These are phyloP conservation scores for Alternaria sp. DNA, from an alignment of 2,329 filamentous ascomycete genomes.

Conservation along the genomic window DNA sequence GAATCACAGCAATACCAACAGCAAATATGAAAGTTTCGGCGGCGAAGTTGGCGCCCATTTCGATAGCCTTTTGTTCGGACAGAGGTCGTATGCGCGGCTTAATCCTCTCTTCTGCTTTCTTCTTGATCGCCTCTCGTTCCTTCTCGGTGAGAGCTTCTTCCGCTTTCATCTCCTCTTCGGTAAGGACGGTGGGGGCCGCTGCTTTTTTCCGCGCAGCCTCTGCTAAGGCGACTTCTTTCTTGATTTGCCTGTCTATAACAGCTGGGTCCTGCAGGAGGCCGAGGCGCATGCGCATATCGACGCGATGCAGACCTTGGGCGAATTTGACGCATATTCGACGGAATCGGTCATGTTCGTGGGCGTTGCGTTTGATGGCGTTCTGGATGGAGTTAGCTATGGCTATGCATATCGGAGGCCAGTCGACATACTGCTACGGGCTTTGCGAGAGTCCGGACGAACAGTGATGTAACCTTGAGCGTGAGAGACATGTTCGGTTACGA, in stretches of 20 bases:
- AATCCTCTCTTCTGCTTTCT: slow-evolving; percentile 50
- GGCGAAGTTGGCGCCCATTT: slow-evolving; percentile 73
- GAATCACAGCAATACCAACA: slow-evolving; percentile 68
- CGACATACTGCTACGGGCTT: slow-evolving; percentile 71
- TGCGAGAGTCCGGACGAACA: slow-evolving; percentile 70
- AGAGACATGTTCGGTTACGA: slow-evolving; percentile 63
- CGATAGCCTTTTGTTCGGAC: slow-evolving; percentile 72
- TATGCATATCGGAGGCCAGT: background rate
- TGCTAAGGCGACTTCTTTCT: slow-evolving; percentile 63
- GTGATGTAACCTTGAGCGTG: slow-evolving; percentile 71
- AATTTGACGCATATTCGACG: slow-evolving; percentile 67
- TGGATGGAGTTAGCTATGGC: slow-evolving; percentile 42
- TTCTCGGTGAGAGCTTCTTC: slow-evolving; percentile 61
- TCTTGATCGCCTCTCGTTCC: slow-evolving; percentile 59
- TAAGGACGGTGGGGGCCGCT: slow-evolving; percentile 67
- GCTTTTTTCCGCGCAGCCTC: slow-evolving; percentile 62
- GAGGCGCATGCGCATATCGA: slow-evolving; percentile 73
- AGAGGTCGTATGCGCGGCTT: slow-evolving; percentile 68
- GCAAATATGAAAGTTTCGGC: slow-evolving; percentile 72
- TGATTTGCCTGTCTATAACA: slow-evolving; percentile 62
- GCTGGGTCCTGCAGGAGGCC: slow-evolving; percentile 70
- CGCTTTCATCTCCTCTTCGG: slow-evolving; percentile 66
- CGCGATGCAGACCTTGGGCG: slow-evolving; percentile 69
- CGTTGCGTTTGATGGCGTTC: slow-evolving; percentile 73
- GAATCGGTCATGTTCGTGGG: slow-evolving; percentile 73